Conservation (phyloP, 495 filamentous ascomycete genomes). For the Neurospora pannonica region DNA sequence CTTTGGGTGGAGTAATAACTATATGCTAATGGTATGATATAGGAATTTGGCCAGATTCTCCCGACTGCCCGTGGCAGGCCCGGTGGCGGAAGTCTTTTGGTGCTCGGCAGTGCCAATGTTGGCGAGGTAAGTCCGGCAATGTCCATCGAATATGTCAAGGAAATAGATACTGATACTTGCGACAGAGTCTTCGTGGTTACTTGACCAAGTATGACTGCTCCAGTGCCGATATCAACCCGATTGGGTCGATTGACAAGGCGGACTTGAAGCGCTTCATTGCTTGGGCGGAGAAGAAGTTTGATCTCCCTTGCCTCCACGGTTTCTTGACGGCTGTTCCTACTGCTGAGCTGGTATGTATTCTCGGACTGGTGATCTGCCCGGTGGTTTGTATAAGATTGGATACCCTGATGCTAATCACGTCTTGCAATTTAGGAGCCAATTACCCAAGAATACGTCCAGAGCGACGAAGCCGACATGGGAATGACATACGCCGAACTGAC, state of each 20-base stretch:
- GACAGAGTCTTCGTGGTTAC: slow-evolving; percentile 50
- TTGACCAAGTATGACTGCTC: slow-evolving; percentile 23
- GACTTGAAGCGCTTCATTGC: slow-evolving; percentile 73
- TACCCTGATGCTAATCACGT: neutral
- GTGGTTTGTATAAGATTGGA: too few relatives aligned
- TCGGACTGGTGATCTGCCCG: too few relatives aligned
- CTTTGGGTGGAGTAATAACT: neutral
- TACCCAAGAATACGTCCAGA: slow-evolving; percentile 54
- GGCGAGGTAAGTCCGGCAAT: slow-evolving; percentile 12
- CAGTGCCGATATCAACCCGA: slow-evolving; percentile 52
- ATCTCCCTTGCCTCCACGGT: slow-evolving; percentile 63
- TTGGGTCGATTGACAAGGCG: slow-evolving; percentile 59
- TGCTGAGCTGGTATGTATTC: slow-evolving; percentile 50
- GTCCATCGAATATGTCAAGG: slow-evolving; percentile 24
- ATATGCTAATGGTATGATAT: neutral
- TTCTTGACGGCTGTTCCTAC: slow-evolving; percentile 73
- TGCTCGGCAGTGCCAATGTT: slow-evolving; percentile 43
- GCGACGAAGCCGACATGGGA: slow-evolving; percentile 68
- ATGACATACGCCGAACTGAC: slow-evolving; percentile 46
- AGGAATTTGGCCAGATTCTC: slow-evolving; percentile 26
- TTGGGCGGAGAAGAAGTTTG: slow-evolving; percentile 51
- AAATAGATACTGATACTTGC: neutral
- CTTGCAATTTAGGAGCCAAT: slow-evolving; percentile 49
- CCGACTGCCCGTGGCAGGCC: slow-evolving; percentile 41
- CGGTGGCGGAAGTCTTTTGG: slow-evolving; percentile 29